Evolutionary conservation across 163 green algal genomes (phyloP), one percentile per base, ranked within the genome.

Genomic region (Scenedesmus sp.): DNA sequence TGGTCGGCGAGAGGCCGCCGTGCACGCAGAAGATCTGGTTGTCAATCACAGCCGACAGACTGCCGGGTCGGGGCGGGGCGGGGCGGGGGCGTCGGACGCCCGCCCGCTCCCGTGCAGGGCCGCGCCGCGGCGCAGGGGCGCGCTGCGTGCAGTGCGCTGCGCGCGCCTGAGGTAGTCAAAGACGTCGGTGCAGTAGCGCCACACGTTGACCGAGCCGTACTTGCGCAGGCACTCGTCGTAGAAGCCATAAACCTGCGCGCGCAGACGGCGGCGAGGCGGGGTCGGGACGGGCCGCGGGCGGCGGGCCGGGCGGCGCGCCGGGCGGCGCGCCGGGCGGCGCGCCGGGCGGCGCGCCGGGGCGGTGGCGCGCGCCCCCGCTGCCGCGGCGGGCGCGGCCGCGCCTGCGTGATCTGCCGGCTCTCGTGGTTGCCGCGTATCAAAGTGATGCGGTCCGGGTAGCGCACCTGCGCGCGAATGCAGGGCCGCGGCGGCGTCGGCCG

Each of bases 161-260:
- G 17, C 76, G 0, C 60, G 94, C 93, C 87, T 95, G 76, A 99
- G 89, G 85, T 98, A 99, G 86, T 99, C 96, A 83, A 99, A 99
- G n/a, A 99, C 88, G 83, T 99, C 96, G n/a, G 95, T 99, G 91
- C 97, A 99, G 89, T 97, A 98, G 44, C 97, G 92, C 96, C 96
- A 99, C 31, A 99, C 96, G 67, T 99, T 99, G 31, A 97, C 94
- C 24, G 86, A 91, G 31, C 96, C 96, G 70, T 98, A 99, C 87
- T 99, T 99, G n/a, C 96, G 85, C 57, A 99, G 81, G 89, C 96
- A 99, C 87, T 99, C 96, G 77, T 99, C 96, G 82, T 99, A 99
- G 76, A 99, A 99, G 13, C 96, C 96, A 75, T 99, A 99, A 63
- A 96, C 85, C 94, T 98, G 90, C 60, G 63, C 36, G 53, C n/a